phyloP scores from a whole-genome alignment of 208 protist species.

The Trypanosoma avium region DNA sequence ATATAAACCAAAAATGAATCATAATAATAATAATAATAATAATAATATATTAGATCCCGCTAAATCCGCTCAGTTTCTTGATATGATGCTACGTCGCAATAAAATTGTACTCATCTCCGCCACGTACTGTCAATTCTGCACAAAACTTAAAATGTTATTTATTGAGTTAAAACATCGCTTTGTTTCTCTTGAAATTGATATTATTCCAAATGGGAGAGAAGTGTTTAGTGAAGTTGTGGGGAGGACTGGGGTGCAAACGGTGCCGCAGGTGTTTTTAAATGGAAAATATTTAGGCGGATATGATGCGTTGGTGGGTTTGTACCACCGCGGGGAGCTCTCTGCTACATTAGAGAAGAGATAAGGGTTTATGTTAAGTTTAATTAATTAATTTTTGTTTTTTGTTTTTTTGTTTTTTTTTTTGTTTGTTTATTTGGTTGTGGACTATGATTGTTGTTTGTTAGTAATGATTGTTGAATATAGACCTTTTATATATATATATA shows the following conservation, averaged over 20 bases:
- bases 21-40: constrained; percentile 17
- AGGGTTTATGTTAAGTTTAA: no score
- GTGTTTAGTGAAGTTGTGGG: constrained; percentile 77
- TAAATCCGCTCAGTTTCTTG: constrained; percentile 76
- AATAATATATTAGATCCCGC: constrained; percentile 50
- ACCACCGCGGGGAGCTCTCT: constrained; percentile 58
- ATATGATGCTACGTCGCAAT: constrained; percentile 76
- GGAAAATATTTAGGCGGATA: constrained; percentile 86
- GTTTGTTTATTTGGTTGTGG: no score
- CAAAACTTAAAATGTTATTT: constrained; percentile 78
- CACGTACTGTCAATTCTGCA: constrained; percentile 89
- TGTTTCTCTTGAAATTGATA: constrained; percentile 85
- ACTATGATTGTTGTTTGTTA: no score
- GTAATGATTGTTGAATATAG: no score
- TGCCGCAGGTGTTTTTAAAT: constrained; percentile 82
- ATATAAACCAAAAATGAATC: no score
- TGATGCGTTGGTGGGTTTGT: constrained; percentile 76
- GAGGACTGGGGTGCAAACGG: constrained; percentile 71
- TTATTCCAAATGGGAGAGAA: constrained; percentile 84
- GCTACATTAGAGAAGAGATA: constrained; percentile 54
- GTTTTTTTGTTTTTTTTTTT: constrained; percentile 11
- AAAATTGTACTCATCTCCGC: constrained; percentile 81
- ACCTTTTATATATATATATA: no score
- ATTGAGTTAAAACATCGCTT: constrained; percentile 85
- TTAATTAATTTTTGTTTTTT: constrained; percentile 3